Percentiles rank a stretch among this genome's conserved stretches.
Conservation (phyloP, 306 rosid genomes). For the peach (Prunus persica) region DNA sequence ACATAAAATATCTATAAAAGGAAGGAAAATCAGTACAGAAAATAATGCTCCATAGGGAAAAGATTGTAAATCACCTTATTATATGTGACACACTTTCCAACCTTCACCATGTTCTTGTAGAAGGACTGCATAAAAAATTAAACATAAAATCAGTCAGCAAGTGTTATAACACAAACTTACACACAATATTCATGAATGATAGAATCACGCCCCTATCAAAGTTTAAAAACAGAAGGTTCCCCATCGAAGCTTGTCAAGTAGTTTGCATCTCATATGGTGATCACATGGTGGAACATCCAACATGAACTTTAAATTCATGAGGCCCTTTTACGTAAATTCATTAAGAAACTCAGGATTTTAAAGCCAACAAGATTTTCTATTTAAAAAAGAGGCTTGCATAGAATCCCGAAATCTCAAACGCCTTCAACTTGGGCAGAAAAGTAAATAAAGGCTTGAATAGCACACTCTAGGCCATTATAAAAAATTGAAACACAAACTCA, state of each 20-base stretch:
- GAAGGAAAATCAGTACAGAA: not conserved
- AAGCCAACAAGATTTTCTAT: not conserved
- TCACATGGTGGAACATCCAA: not conserved
- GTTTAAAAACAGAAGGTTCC: not conserved
- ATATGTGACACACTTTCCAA: slow-evolving; percentile 80
- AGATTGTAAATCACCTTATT: slow-evolving; percentile 38
- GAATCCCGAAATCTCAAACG: not conserved
- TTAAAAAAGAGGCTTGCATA: not conserved
- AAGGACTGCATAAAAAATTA: slow-evolving; percentile 53
- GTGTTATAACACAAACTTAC: not conserved
- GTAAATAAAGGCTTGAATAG: not conserved
- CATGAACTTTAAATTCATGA: not conserved
- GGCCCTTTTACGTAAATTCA: not conserved
- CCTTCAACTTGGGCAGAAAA: not conserved
- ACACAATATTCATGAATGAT: not conserved
- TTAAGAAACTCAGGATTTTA: not conserved
- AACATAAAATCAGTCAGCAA: not conserved
- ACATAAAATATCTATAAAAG: not conserved
- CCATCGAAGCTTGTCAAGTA: not conserved
- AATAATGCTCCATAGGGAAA: not conserved
- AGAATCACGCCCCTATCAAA: not conserved
- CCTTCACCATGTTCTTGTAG: slow-evolving; percentile 77
- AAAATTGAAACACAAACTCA: not conserved
- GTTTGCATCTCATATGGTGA: not conserved
- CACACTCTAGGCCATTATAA: not conserved